Evolutionary conservation across 2,329 filamentous ascomycete species (phyloP).

Genomic region (Aspergillus neoniger): DNA sequence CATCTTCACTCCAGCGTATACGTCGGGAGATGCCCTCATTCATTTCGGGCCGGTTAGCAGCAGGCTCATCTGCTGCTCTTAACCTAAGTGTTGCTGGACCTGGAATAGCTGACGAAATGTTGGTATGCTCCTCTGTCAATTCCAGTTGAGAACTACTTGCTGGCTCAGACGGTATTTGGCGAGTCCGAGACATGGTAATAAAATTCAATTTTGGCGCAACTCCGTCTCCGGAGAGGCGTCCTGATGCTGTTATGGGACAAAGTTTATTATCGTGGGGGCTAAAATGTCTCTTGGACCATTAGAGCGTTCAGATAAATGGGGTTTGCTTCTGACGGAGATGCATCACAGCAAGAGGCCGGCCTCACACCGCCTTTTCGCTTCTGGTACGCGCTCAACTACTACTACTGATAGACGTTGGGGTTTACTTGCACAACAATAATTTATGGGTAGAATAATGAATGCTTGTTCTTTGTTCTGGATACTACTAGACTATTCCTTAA

Average conservation of each 20-base stretch:
- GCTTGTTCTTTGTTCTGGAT: too few relatives aligned
- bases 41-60: conserved; percentile 8
- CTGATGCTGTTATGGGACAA: background rate
- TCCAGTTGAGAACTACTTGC: conserved; percentile 30
- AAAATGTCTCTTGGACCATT: too few relatives aligned
- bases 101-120: conserved; percentile 22
- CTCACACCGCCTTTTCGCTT: too few relatives aligned
- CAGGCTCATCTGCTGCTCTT: conserved; percentile 28
- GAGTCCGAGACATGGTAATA: conserved; percentile 43
- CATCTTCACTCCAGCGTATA: conserved; percentile 90
- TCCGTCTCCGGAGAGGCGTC: background rate
- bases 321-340: too few relatives aligned
- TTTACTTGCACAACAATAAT: too few relatives aligned
- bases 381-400: too few relatives aligned
- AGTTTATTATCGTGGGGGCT: too few relatives aligned
- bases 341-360: too few relatives aligned
- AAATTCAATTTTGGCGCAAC: background rate
- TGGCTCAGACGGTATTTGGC: conserved; percentile 20
- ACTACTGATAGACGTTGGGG: too few relatives aligned
- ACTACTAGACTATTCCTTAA: too few relatives aligned
- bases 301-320: too few relatives aligned
- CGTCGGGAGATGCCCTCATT: conserved; percentile 52
- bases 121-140: conserved; percentile 26
- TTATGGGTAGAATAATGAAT: too few relatives aligned
- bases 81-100: conserved; percentile 35